Conservation (phyloP, 208 protist species). For the Crithidia acanthocephali region DNA sequence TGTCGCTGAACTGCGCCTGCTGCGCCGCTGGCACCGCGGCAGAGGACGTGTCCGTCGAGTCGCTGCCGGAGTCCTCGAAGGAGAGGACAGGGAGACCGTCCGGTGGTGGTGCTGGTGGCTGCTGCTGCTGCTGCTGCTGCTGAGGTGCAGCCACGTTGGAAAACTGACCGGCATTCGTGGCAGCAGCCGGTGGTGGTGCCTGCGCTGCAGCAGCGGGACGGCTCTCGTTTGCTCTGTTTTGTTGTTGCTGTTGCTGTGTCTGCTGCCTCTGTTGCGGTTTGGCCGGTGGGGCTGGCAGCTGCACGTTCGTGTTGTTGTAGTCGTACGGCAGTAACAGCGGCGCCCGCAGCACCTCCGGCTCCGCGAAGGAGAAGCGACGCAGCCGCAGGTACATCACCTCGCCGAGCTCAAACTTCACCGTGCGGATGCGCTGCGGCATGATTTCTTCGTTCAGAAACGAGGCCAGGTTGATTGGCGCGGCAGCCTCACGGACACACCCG, state of each 20-base stretch:
- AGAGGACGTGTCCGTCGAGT: not conserved
- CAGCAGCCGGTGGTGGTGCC: not conserved
- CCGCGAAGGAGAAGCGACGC: slow-evolving; percentile 52
- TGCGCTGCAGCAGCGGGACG: not conserved
- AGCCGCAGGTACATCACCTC: slow-evolving; percentile 67
- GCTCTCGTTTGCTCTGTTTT: not conserved
- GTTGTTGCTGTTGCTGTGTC: not conserved
- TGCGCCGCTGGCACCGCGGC: not conserved
- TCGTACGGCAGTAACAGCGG: slow-evolving; percentile 70
- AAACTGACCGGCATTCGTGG: not conserved
- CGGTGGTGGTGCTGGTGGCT: not conserved
- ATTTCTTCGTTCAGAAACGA: slow-evolving; percentile 63
- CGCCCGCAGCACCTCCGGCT: slow-evolving; percentile 35
- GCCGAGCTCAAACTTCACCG: slow-evolving; percentile 50
- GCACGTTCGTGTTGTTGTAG: slow-evolving; percentile 51
- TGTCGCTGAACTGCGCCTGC: slow-evolving; percentile 12
- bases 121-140: not conserved
- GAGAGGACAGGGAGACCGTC: not conserved
- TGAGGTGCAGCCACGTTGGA: not conserved
- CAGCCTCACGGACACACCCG: slow-evolving; percentile 29
- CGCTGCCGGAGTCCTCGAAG: not conserved
- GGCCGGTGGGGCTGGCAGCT: not conserved
- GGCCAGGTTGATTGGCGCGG: slow-evolving; percentile 49
- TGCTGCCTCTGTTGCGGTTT: not conserved
- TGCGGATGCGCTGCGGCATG: slow-evolving; percentile 44